Percentiles rank a stretch among this genome's conserved stretches.
Evolutionary conservation across 2,329 filamentous ascomycete genomes (phyloP).

Genomic region (Oidium heveae): DNA sequence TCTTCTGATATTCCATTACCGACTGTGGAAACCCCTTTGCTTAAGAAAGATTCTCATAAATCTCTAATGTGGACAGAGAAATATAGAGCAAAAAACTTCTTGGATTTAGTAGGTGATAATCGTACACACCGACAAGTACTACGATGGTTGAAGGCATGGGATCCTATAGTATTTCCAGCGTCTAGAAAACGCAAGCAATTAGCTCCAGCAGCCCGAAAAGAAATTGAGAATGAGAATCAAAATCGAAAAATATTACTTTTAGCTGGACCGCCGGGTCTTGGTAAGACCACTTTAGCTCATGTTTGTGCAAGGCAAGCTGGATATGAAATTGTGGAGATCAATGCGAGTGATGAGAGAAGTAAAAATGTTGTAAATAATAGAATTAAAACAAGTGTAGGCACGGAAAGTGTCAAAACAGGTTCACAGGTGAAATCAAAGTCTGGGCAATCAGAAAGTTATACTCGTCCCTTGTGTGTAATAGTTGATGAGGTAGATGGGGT

Average conservation of each 20-base stretch:
- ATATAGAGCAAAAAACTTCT: constrained; percentile 75
- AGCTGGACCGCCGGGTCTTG: constrained; percentile 75
- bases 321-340: constrained; percentile 92
- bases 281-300: constrained; percentile 89
- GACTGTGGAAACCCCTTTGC: constrained; percentile 16
- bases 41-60: constrained; percentile 9
- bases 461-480: constrained; percentile 73
- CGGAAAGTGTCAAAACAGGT: constrained; percentile 70
- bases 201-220: constrained; percentile 17
- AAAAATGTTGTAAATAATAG: constrained; percentile 70
- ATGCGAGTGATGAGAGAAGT: constrained; percentile 87
- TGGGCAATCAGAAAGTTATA: constrained; percentile 38
- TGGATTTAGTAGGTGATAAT: constrained; percentile 85
- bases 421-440: constrained; percentile 25
- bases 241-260: constrained; percentile 76
- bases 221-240: constrained; percentile 40
- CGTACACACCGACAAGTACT: constrained; percentile 75
- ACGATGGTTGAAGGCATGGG: constrained; percentile 87
- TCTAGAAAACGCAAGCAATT: constrained; percentile 30
- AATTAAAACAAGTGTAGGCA: constrained; percentile 77
- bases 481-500: constrained; percentile 96
- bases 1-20: constrained; percentile 17
- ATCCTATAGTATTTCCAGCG: constrained; percentile 65
- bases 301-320: constrained; percentile 88
- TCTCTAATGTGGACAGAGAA: constrained; percentile 85